Evolutionary conservation across 345 rosid genomes (phyloP).

Genomic region (Salix purpurea): DNA sequence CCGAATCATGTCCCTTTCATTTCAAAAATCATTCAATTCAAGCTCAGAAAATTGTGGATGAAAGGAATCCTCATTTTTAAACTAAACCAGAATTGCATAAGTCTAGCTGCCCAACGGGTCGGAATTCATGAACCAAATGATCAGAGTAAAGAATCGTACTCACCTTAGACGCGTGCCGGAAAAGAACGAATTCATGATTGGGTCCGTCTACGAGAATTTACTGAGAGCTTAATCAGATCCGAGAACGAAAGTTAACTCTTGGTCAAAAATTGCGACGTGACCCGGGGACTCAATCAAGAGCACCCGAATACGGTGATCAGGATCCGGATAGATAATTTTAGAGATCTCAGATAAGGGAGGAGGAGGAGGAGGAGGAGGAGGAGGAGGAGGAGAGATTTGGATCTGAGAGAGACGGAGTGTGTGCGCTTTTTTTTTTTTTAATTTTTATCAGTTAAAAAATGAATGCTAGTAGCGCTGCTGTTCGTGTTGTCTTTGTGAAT

Average conservation of each 20-base stretch:
- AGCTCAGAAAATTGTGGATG: background rate
- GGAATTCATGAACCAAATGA: background rate
- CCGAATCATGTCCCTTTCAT: conserved; percentile 88
- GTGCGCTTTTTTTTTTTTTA: background rate
- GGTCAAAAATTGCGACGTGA: background rate
- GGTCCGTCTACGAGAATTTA: conserved; percentile 27
- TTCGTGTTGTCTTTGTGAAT: background rate
- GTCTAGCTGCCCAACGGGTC: background rate
- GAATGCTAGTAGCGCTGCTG: background rate
- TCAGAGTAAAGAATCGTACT: conserved; percentile 18
- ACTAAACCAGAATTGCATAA: conserved; percentile 1
- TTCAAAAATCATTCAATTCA: background rate
- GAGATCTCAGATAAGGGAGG: conserved; percentile 27
- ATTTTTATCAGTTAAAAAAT: background rate
- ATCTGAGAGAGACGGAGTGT: conserved; percentile 30
- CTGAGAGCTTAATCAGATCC: conserved; percentile 35
- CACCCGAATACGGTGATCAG: conserved; percentile 20
- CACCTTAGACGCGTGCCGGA: conserved; percentile 96
- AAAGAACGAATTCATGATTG: conserved; percentile 96
- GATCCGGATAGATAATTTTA: conserved; percentile 31
- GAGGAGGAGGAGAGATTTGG: conserved; percentile 38
- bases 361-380: conserved; percentile 3
- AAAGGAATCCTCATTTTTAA: background rate
- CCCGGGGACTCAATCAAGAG: background rate
- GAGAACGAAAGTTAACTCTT: conserved; percentile 5